Evolutionary conservation across 306 rosid genomes (phyloP).

Genomic region (Citrullus amarus): DNA sequence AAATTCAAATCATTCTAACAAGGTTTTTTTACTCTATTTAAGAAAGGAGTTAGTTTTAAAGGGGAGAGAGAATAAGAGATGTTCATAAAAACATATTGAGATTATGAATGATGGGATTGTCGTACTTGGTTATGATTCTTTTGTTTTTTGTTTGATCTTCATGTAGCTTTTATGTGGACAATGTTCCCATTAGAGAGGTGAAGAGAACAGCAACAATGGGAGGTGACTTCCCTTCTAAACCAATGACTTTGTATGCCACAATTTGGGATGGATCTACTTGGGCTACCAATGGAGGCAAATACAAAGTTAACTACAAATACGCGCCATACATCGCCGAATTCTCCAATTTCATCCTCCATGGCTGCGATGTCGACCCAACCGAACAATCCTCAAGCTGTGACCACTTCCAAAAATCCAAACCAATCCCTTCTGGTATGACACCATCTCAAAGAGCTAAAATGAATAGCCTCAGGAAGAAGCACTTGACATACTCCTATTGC

Average conservation of each 20-base stretch:
- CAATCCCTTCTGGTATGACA: conserved; percentile 37
- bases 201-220: conserved; percentile 67
- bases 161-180: conserved; percentile 82
- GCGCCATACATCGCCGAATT: conserved; percentile 68
- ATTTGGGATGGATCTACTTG: conserved; percentile 96
- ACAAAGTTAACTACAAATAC: conserved; percentile 80
- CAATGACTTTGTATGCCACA: conserved; percentile 89
- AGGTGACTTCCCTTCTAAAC: conserved; percentile 88
- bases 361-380: conserved; percentile 76
- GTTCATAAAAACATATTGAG: not conserved
- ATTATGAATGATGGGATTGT: not conserved
- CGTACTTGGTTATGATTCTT: not conserved
- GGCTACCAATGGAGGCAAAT: conserved; percentile 97
- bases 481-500: conserved; percentile 92
- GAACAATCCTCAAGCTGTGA: conserved; percentile 49
- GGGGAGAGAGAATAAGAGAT: too few species aligned
- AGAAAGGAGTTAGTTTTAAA: not conserved
- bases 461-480: conserved; percentile 60
- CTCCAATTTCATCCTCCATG: conserved; percentile 71
- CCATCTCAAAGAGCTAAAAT: conserved; percentile 36
- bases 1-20: too few species aligned
- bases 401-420: conserved; percentile 19
- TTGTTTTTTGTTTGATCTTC: not conserved
- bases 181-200: conserved; percentile 73
- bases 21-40: too few species aligned